These are phyloP conservation scores for Exophiala mesophila DNA, from an alignment of 2,329 filamentous ascomycete genomes.

Conservation along the genomic window DNA sequence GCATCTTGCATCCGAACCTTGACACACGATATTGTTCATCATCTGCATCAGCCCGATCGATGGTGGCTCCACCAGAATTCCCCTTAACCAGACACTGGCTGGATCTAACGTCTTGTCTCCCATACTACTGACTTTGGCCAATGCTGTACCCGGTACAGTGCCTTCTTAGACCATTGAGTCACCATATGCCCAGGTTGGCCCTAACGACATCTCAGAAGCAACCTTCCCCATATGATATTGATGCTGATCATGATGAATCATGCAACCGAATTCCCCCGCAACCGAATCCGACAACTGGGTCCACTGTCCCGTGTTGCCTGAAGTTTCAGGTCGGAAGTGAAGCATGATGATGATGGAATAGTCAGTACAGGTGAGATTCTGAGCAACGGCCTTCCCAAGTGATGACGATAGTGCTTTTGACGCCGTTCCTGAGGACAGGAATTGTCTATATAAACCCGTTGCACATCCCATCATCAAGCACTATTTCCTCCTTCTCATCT, in stretches of 20 bases:
- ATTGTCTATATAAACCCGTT: conserved; percentile 3
- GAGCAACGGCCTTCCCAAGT: neutral
- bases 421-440: neutral
- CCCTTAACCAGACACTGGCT: too few species aligned
- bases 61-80: too few species aligned
- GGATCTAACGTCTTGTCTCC: too few species aligned
- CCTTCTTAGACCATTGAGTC: too few species aligned
- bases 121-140: too few species aligned
- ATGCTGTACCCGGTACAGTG: too few species aligned
- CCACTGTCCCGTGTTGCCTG: neutral
- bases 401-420: neutral
- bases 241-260: neutral
- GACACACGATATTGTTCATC: too few species aligned
- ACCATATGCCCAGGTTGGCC: too few species aligned
- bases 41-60: too few species aligned
- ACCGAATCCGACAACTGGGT: neutral
- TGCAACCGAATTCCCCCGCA: neutral
- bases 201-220: too few species aligned
- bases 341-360: neutral
- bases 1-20: conserved; percentile 1
- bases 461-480: neutral
- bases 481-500: neutral
- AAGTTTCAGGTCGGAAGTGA: neutral
- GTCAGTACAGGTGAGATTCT: neutral
- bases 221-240: too few species aligned